Base-by-base conservation (phyloP, 1,284 basidiomycete species). In the Phylloporus sp. region DNA sequence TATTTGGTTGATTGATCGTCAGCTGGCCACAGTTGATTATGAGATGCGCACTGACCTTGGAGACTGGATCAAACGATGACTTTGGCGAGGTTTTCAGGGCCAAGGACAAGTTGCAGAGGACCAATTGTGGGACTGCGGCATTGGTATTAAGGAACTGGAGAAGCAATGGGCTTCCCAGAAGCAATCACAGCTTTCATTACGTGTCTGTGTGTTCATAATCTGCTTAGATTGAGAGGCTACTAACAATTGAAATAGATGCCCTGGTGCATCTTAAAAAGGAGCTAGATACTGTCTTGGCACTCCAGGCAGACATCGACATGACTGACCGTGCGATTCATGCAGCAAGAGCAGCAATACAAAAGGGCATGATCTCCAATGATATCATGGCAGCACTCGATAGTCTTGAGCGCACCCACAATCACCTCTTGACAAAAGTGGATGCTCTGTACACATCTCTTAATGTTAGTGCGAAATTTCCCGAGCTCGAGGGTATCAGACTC, bases 241-340 rank as follows among this genome's bases (percentile, higher is more conserved):
- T 29, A n/a, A 2, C 22, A 13, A 31, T 50, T n/a, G n/a, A n/a
- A n/a, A n/a, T 20, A 31, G 80, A 79, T 70, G 72, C 77, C 6
- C 79, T 76, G 0, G 56, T 61, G 0, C 63, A 67, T 0, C 64
- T 80, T 0, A 78, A 78, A n/a, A 77, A 75, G 28, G 76, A 81
- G n/a, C 70, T 82, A 0, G 76, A 79, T 42, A 68, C 70, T 2
- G 70, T 81, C 0, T 56, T 82, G 0, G 61, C n/a, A 0, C 69
- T 82, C 0, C 79, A 81, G 37, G 68, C 68, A 0, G 71, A 81
- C n/a, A 56, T 81, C 0, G 75, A 80, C 6, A 37, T 26, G 0
- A 47, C 77, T 0, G 70, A 79, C 4, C 60, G 60, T 3, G 63
- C 71, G 6, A 26, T 49, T 3, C 47, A 49, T 18, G 24, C 11